Evolutionary conservation across 2,329 filamentous ascomycete genomes (phyloP), one percentile per base, ranked within the genome.

Genomic region (Cadophora gregata): DNA sequence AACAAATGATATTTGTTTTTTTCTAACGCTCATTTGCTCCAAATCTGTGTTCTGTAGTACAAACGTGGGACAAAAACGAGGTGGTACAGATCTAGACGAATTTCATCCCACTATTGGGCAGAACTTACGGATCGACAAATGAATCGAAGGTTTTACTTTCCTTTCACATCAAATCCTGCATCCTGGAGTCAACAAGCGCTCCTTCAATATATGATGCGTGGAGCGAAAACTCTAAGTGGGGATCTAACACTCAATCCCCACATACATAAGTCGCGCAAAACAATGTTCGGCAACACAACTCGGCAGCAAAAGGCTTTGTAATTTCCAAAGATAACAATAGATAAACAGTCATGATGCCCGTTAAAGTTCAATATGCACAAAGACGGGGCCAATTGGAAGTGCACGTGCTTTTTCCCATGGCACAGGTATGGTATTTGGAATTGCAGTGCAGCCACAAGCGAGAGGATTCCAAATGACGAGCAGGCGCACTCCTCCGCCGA

Each of bases 401-500:
- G 31, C 55, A 58, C 55, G 33, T 38, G 21, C 38, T n/a, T 58
- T 2, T 25, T 10, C 5, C n/a, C 27, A 33, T 58, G 55, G 55
- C 55, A 58, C 31, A 42, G 31, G 6, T 38, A 1, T 33, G 31
- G 55, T 58, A 58, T 58, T 58, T 58, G 55, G 55, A 58, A 61
- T 61, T 24, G n/a, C 2, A 24, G 14, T 29, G 31, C 31, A 25
- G 31, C 55, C 33, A 56, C 53, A 58, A 14, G 55, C 55, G 33
- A 58, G 55, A 25, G 12, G 12, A 58, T 58, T 58, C 31, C 55
- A 58, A 58, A 58, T 58, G 33, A 21, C n/a, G 10, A 47, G 19
- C n/a, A n/a, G n/a, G n/a, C n/a, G n/a, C n/a, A n/a, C 38, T 56
- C 29, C 14, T 25, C 33, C 33, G 55, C 31, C 31, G n/a, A 14